Conservation (phyloP, 2,329 filamentous ascomycete genomes). For the Colletotrichum sp. region DNA sequence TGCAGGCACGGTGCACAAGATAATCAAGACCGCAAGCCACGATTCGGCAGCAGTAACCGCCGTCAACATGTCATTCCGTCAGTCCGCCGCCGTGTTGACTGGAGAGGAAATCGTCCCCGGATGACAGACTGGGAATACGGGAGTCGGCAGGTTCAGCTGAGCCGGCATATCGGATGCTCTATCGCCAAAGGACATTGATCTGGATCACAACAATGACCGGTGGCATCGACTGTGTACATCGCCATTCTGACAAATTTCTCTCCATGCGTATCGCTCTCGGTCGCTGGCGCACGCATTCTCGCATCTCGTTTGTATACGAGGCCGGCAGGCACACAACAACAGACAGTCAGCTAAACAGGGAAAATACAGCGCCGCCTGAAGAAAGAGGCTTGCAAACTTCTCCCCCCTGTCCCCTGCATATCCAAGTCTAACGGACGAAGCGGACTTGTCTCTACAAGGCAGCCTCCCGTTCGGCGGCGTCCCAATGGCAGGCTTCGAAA, state of each 20-base stretch:
- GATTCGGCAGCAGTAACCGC: not conserved
- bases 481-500: not conserved
- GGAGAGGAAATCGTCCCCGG: not conserved
- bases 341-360: not conserved
- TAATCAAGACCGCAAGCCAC: not conserved
- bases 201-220: not conserved
- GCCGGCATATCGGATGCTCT: not conserved
- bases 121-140: not conserved
- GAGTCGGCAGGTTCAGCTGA: constrained; percentile 4
- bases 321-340: not conserved
- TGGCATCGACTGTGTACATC: not conserved
- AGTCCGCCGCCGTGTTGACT: not conserved
- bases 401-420: constrained; percentile 3
- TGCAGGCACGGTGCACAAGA: not conserved
- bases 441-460: constrained; percentile 3
- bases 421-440: not conserved
- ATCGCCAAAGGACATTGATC: not conserved
- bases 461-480: not conserved
- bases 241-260: not conserved
- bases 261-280: not conserved
- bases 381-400: not conserved
- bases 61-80: not conserved
- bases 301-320: not conserved
- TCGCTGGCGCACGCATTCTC: not conserved
- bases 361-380: not conserved